phyloP scores from a whole-genome alignment of 1,284 basidiomycete genomes.

The Boletus austroedulis region DNA sequence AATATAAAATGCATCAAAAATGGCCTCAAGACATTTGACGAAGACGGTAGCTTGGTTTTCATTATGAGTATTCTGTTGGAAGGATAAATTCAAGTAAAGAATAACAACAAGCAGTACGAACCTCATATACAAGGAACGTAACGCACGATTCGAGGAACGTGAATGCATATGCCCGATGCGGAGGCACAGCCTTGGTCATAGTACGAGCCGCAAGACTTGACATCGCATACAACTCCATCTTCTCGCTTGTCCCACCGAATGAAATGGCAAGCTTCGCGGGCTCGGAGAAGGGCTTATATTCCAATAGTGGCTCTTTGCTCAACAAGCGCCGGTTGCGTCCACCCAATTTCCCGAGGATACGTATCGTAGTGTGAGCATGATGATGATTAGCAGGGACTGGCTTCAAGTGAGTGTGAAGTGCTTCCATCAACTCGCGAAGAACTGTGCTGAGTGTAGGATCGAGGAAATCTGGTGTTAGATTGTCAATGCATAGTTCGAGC shows the following conservation, averaged over 20 bases:
- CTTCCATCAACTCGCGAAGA: slow-evolving; percentile 92
- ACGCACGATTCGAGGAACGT: slow-evolving; percentile 76
- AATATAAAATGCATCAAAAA: slow-evolving; percentile 77
- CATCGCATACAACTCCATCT: slow-evolving; percentile 70
- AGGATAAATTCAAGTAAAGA: slow-evolving; percentile 2
- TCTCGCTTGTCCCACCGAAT: slow-evolving; percentile 70
- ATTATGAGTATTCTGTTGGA: slow-evolving; percentile 61
- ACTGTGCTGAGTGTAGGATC: slow-evolving; percentile 96
- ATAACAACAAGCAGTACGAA: slow-evolving; percentile 32
- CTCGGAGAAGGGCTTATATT: slow-evolving; percentile 69
- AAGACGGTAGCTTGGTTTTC: slow-evolving; percentile 80
- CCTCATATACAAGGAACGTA: slow-evolving; percentile 75
- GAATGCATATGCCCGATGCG: slow-evolving; percentile 68
- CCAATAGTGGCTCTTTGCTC: slow-evolving; percentile 76
- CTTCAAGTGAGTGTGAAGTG: slow-evolving; percentile 86
- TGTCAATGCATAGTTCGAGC: slow-evolving; percentile 99
- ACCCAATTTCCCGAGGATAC: slow-evolving; percentile 96
- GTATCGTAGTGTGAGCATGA: slow-evolving; percentile 93
- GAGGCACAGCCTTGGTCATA: slow-evolving; percentile 54
- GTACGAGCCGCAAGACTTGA: slow-evolving; percentile 70
- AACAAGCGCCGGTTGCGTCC: slow-evolving; percentile 90
- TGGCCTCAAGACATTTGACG: slow-evolving; percentile 65
- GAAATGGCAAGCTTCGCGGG: slow-evolving; percentile 69
- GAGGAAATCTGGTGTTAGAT: slow-evolving; percentile 96
- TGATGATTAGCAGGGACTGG: slow-evolving; percentile 90